Percentiles rank a stretch among this genome's conserved stretches.
These are phyloP conservation scores for Pythium oligandrum DNA, from an alignment of 352 stramenopile genomes.

Conservation along the genomic window DNA sequence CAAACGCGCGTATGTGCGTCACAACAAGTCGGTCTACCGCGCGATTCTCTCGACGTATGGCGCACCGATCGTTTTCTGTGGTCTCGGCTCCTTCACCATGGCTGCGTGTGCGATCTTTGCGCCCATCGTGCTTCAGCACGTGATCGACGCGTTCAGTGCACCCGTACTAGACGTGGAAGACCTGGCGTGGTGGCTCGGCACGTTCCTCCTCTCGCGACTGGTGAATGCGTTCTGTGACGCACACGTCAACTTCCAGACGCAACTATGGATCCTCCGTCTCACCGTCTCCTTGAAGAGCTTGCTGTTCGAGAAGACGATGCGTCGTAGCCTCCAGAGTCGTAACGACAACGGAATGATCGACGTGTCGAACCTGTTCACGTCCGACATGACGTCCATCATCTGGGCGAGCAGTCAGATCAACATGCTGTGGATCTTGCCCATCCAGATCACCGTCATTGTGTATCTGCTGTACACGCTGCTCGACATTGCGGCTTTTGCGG, in stretches of 20 bases:
- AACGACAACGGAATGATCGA: slow-evolving; percentile 20
- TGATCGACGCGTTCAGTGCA: slow-evolving; percentile 18
- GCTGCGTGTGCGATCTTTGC: slow-evolving; percentile 14
- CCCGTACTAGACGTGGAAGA: background rate
- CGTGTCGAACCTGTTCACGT: slow-evolving; percentile 86
- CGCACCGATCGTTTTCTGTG: slow-evolving; percentile 7
- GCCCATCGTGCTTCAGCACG: slow-evolving; percentile 16
- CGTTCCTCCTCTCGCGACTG: background rate
- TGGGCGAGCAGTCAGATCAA: slow-evolving; percentile 24
- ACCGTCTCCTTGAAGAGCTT: slow-evolving; percentile 18
- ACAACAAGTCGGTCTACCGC: background rate
- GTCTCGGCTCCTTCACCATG: slow-evolving; percentile 3
- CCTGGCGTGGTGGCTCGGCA: too few species aligned
- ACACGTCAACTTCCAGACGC: slow-evolving; percentile 1
- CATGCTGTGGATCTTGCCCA: slow-evolving; percentile 26
- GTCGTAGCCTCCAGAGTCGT: slow-evolving; percentile 9
- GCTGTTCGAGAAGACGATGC: slow-evolving; percentile 28
- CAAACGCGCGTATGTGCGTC: slow-evolving; percentile 2
- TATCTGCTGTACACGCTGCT: slow-evolving; percentile 25
- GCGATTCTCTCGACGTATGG: slow-evolving; percentile 3
- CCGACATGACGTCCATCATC: slow-evolving; percentile 59
- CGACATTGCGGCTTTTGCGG: slow-evolving; percentile 22
- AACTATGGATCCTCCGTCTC: slow-evolving; percentile 17
- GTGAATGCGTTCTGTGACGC: slow-evolving; percentile 18
- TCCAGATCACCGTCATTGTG: slow-evolving; percentile 22